Evolutionary conservation across 1,284 basidiomycete genomes (phyloP), one percentile per base, ranked within the genome.

Genomic region (Porogramme epimiltina): DNA sequence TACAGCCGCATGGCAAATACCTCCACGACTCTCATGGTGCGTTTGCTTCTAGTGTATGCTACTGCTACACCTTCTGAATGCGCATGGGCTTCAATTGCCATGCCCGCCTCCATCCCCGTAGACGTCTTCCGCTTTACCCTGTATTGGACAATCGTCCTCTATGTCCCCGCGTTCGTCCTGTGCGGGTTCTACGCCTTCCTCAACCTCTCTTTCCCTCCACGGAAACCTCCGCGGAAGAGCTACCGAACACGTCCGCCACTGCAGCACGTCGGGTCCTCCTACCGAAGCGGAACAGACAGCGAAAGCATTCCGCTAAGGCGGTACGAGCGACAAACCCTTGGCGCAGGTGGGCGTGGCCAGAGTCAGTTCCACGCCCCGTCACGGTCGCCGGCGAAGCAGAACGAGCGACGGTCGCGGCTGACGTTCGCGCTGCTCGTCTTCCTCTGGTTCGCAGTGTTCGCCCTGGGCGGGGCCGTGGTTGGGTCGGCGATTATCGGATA

Each of bases 81-180:
- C 34, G 25, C 25, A 40, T 23, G 13, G n/a, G n/a, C n/a, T n/a
- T n/a, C n/a, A n/a, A n/a, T n/a, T n/a, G n/a, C n/a, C n/a, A n/a
- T n/a, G n/a, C n/a, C n/a, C n/a, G n/a, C n/a, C n/a, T n/a, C n/a
- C n/a, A n/a, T n/a, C n/a, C n/a, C n/a, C n/a, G n/a, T 57, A 93
- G 91, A 90, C 53, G 74, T 93, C 49, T 94, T 92, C 73, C 77
- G 76, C 24, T 94, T 91, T 71, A 94, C 90, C 9, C 74, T 94
- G 26, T 93, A 87, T 67, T 95, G 92, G 92, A 89, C 83, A 1
- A 69, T 94, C 25, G 75, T 90, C 47, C 84, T 93, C 61, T 82
- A 91, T 66, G 78, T 79, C 2, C 87, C 87, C 1, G 71, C 86
- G 41, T 93, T 89, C 66, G 64, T 88, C 39, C 49, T 87, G 39